A percentile compares a stretch with the other conserved stretches of the same genome.
These are phyloP conservation scores for Prinsepia uniflora DNA, from an alignment of 306 rosid species.

Conservation along the genomic window DNA sequence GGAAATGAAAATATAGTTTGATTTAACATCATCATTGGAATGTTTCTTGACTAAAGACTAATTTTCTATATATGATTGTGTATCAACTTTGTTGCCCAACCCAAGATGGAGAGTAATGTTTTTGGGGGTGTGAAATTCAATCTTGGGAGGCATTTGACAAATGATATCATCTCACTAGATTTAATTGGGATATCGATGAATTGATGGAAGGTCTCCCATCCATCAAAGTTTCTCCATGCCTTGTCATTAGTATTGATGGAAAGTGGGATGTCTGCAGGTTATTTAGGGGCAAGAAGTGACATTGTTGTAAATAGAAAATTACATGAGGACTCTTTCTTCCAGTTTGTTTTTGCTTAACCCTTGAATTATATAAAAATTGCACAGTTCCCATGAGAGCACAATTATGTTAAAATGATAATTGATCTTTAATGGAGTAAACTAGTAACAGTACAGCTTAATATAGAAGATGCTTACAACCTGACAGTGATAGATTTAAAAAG, in stretches of 20 bases:
- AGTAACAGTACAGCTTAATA: not conserved
- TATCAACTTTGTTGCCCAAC: not conserved
- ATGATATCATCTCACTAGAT: not conserved
- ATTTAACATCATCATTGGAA: no score
- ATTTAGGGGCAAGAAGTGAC: not conserved
- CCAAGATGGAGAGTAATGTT: not conserved
- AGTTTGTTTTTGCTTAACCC: not conserved
- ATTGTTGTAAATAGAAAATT: not conserved
- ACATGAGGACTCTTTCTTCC: not conserved
- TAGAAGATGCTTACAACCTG: not conserved
- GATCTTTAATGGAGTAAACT: not conserved
- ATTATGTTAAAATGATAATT: not conserved
- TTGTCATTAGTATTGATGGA: not conserved
- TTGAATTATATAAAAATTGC: not conserved
- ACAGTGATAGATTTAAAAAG: not conserved
- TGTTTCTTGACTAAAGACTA: no score
- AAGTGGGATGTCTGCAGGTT: not conserved
- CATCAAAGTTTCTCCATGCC: not conserved
- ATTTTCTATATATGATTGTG: not conserved
- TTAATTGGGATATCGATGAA: not conserved
- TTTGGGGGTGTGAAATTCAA: not conserved
- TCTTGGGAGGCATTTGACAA: not conserved
- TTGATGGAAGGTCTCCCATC: not conserved
- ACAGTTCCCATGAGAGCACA: not conserved
- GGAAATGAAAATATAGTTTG: no score